Evolutionary conservation across 1,284 basidiomycete genomes (phyloP).

Genomic region (Schizopora paradoxa): DNA sequence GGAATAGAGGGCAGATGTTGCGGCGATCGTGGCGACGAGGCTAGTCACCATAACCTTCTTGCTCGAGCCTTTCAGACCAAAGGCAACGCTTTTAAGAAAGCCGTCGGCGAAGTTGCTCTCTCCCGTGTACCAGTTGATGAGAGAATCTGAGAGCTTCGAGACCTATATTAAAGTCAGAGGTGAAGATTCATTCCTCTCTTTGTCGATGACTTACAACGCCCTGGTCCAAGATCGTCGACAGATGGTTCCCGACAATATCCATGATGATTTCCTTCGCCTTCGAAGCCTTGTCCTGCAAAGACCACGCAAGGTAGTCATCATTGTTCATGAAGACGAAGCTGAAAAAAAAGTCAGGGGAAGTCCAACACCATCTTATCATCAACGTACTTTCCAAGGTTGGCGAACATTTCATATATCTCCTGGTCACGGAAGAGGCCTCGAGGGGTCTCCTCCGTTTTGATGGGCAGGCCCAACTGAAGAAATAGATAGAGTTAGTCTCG

Average conservation of each 20-base stretch:
- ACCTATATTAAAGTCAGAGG: slow-evolving; percentile 13
- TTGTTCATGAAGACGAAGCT: slow-evolving; percentile 62
- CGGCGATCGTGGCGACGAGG: slow-evolving; percentile 44
- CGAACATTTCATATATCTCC: slow-evolving; percentile 46
- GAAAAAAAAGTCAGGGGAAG: slow-evolving; percentile 7
- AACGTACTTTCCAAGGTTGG: slow-evolving; percentile 50
- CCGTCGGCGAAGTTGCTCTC: slow-evolving; percentile 22
- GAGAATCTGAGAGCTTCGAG: slow-evolving; percentile 18
- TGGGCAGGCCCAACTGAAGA: slow-evolving; percentile 58
- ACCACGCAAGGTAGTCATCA: slow-evolving; percentile 53
- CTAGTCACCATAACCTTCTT: slow-evolving; percentile 32
- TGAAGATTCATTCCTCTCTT: too few species aligned
- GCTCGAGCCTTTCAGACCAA: slow-evolving; percentile 5
- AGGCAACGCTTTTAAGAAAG: slow-evolving; percentile 20
- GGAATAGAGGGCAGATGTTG: slow-evolving; percentile 49
- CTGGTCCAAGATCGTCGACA: slow-evolving; percentile 26
- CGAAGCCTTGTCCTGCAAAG: slow-evolving; percentile 42
- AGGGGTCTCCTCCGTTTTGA: slow-evolving; percentile 47
- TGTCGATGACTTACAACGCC: slow-evolving; percentile 23
- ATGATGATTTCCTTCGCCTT: slow-evolving; percentile 38
- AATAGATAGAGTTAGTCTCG: too few species aligned
- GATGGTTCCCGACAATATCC: slow-evolving; percentile 36
- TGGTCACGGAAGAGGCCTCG: slow-evolving; percentile 46
- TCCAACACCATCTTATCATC: neutral
- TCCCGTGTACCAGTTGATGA: slow-evolving; percentile 20